Evolutionary conservation across 73 alveolate species (phyloP).

Genomic region (Effrenium voratum): DNA sequence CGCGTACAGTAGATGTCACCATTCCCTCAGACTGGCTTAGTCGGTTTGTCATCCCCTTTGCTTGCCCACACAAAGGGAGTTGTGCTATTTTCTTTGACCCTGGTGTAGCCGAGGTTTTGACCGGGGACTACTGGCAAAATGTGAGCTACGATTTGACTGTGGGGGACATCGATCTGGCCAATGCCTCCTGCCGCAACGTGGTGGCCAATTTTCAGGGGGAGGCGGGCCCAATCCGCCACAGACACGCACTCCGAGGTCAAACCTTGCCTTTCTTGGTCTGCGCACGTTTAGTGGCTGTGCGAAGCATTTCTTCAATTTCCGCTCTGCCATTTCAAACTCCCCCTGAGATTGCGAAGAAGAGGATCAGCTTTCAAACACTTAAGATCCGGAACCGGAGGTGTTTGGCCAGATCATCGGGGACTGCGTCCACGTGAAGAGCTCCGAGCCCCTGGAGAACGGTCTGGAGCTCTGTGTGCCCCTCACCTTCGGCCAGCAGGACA

Average conservation of each 20-base stretch:
- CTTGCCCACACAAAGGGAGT: too few species aligned
- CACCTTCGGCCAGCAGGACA: conserved; percentile 62
- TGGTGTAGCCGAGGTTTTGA: conserved; percentile 47
- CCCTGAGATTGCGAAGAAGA: background rate
- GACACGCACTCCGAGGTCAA: too few species aligned
- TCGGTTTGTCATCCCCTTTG: too few species aligned
- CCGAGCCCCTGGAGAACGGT: conserved; percentile 48
- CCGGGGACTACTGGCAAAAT: conserved; percentile 30
- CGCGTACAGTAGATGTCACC: too few species aligned
- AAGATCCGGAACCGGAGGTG: conserved; percentile 7
- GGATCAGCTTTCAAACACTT: background rate
- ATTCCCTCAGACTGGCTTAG: too few species aligned
- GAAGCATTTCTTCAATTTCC: too few species aligned
- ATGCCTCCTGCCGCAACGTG: conserved; percentile 47
- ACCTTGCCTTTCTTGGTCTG: too few species aligned
- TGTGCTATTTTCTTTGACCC: too few species aligned
- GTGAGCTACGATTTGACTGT: background rate
- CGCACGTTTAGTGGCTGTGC: too few species aligned
- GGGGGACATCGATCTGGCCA: conserved; percentile 56
- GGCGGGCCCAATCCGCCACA: too few species aligned
- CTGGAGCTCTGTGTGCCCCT: conserved; percentile 73
- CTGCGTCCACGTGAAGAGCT: conserved; percentile 78
- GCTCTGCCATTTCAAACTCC: too few species aligned
- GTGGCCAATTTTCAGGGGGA: conserved; percentile 84
- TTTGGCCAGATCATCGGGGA: conserved; percentile 85